Conservation (phyloP, 177 flowering plant species). For the Vitis hybrid region DNA sequence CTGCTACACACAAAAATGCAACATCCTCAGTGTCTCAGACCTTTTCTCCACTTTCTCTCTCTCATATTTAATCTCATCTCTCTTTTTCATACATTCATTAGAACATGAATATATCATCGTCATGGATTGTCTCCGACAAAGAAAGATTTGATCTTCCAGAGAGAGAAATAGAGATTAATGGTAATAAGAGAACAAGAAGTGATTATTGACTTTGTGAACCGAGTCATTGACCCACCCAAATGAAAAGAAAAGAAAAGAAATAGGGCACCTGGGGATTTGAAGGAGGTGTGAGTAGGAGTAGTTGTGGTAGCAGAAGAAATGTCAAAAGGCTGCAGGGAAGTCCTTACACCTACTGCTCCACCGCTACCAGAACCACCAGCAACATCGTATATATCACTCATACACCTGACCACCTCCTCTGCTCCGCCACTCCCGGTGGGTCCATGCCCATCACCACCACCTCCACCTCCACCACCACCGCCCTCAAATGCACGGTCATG, state of each 20-base stretch:
- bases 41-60: constrained; percentile 1
- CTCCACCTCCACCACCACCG: background rate
- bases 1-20: background rate
- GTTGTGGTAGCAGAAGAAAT: constrained; percentile 11
- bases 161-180: too few species aligned
- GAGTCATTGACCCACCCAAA: constrained; percentile 2
- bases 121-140: too few species aligned
- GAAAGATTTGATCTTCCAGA: too few species aligned
- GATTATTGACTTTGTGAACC: too few species aligned
- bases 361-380: background rate
- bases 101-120: too few species aligned
- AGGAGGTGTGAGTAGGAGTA: constrained; percentile 5
- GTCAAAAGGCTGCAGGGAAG: constrained; percentile 34
- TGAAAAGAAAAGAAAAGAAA: constrained; percentile 1
- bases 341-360: constrained; percentile 3
- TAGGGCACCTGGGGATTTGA: constrained; percentile 34
- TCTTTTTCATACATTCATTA: background rate
- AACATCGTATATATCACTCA: constrained; percentile 14
- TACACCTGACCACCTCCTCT: constrained; percentile 12
- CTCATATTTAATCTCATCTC: background rate
- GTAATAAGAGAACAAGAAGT: too few species aligned
- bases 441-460: constrained; percentile 11
- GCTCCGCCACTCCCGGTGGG: background rate
- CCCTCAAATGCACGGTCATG: too few species aligned
- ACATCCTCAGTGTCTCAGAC: background rate